Evolutionary conservation across 2,329 filamentous ascomycete species (phyloP).

Genomic region (Clarireedia monteithiana): DNA sequence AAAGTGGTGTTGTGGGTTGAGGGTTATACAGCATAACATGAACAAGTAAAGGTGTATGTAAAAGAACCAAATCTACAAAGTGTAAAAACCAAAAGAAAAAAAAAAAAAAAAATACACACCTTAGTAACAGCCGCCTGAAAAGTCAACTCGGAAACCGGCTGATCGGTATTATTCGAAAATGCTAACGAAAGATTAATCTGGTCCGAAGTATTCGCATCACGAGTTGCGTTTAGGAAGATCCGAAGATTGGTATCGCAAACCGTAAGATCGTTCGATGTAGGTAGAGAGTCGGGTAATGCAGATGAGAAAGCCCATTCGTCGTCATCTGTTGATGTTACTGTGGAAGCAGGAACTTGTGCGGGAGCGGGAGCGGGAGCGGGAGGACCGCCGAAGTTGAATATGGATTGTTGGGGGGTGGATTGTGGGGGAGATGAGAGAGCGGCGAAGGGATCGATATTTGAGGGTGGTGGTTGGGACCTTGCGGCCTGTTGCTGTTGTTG

Average conservation of each 20-base stretch:
- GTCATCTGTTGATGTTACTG: constrained; percentile 51
- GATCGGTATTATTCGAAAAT: constrained; percentile 75
- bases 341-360: constrained; percentile 17
- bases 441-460: constrained; percentile 48
- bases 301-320: constrained; percentile 96
- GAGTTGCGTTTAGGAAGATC: constrained; percentile 64
- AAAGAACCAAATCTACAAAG: not conserved
- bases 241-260: constrained; percentile 65
- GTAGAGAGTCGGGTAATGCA: constrained; percentile 58
- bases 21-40: not conserved
- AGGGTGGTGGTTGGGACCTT: constrained; percentile 33
- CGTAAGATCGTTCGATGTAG: constrained; percentile 45
- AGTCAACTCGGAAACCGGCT: constrained; percentile 70
- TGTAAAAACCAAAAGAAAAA: not conserved
- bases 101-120: constrained; percentile 40
- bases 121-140: constrained; percentile 93
- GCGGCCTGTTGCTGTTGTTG: constrained; percentile 25
- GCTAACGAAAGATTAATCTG: constrained; percentile 63
- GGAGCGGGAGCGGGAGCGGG: constrained; percentile 30
- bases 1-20: not conserved
- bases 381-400: constrained; percentile 33
- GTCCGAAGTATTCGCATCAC: constrained; percentile 35
- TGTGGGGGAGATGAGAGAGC: constrained; percentile 38
- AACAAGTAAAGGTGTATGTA: not conserved
- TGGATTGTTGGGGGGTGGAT: constrained; percentile 41